phyloP scores from a whole-genome alignment of 2,329 filamentous ascomycete genomes.

The Sclerotinia spermophila region DNA sequence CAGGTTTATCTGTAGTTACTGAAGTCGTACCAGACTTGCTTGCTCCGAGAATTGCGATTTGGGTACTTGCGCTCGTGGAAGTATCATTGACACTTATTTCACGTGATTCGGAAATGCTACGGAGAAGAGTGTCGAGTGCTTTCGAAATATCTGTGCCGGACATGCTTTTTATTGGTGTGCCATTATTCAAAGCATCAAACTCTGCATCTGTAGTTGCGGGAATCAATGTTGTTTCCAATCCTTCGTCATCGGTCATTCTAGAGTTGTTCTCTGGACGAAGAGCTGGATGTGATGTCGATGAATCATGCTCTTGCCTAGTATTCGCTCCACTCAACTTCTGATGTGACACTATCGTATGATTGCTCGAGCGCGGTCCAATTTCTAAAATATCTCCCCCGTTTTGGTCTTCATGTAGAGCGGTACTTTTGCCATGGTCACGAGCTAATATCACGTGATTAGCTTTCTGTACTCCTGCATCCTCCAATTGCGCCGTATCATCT shows the following conservation, averaged over 20 bases:
- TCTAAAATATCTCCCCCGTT: too few species aligned
- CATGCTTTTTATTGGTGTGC: neutral
- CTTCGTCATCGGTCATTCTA: neutral
- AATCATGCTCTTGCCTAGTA: neutral
- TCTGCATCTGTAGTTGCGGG: too few species aligned
- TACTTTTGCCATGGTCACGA: too few species aligned
- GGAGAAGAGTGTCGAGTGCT: neutral
- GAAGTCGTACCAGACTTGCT: too few species aligned
- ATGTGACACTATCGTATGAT: neutral
- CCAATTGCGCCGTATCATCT: neutral
- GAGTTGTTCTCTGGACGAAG: neutral
- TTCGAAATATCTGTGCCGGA: neutral
- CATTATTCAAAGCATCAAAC: neutral
- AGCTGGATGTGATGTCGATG: neutral
- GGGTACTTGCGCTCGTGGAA: too few species aligned
- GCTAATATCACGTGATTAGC: neutral
- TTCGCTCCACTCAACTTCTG: too few species aligned
- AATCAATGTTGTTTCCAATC: neutral
- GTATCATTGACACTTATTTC: neutral
- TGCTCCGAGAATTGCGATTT: neutral
- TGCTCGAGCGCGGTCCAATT: too few species aligned
- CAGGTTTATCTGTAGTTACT: neutral
- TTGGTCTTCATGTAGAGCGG: neutral
- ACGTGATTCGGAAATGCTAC: too few species aligned
- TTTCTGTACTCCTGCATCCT: neutral